Percentiles rank a stretch among this genome's conserved stretches.
Conservation (phyloP, 2,329 filamentous ascomycete genomes). For the Cladophialophora psammophila region DNA sequence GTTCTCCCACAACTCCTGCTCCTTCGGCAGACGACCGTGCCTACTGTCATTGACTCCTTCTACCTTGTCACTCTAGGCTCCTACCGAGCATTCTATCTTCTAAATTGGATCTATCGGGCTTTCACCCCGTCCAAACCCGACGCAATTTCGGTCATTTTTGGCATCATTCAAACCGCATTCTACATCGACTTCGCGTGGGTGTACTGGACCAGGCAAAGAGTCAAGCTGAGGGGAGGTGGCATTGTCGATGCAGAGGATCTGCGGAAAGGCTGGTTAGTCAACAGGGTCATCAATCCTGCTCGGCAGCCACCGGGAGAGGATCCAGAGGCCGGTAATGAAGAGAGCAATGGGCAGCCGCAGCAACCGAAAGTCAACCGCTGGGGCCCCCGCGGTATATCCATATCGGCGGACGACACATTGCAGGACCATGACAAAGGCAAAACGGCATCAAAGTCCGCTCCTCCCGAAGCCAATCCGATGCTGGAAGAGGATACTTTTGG, state of each 20-base stretch:
- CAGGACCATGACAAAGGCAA: constrained; percentile 40
- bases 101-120: constrained; percentile 85
- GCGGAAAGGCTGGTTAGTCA: constrained; percentile 82
- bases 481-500: constrained; percentile 38
- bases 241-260: constrained; percentile 91
- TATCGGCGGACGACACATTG: constrained; percentile 64
- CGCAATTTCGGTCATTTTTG: constrained; percentile 80
- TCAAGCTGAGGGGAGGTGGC: constrained; percentile 88
- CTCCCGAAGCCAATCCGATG: constrained; percentile 34
- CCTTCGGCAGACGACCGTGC: constrained; percentile 91
- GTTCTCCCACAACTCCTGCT: constrained; percentile 90
- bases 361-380: constrained; percentile 54
- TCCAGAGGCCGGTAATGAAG: constrained; percentile 38
- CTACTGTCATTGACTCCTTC: constrained; percentile 95
- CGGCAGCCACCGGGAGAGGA: constrained; percentile 38
- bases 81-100: constrained; percentile 86
- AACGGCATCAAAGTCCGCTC: constrained; percentile 6
- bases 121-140: constrained; percentile 58
- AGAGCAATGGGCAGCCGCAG: constrained; percentile 25
- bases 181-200: constrained; percentile 97
- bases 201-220: constrained; percentile 89
- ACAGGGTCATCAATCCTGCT: constrained; percentile 66
- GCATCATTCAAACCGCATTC: constrained; percentile 84
- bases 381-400: constrained; percentile 65
- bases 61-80: constrained; percentile 87